Evolutionary conservation across 2,329 filamentous ascomycete genomes (phyloP), one percentile per base, ranked within the genome.

Genomic region (Neonectria sp.): DNA sequence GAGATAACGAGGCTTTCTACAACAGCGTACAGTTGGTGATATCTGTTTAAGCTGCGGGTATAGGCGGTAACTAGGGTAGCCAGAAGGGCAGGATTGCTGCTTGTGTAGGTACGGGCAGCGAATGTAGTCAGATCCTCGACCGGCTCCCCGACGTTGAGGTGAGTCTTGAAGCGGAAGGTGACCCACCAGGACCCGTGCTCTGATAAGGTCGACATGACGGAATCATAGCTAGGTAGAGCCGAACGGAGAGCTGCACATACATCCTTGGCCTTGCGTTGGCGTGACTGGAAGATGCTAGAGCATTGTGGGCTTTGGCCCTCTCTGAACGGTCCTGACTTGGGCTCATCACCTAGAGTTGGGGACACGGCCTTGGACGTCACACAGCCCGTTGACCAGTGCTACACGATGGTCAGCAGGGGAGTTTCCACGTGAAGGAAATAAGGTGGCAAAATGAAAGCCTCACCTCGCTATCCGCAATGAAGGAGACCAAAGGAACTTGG

Each of bases 141-240:
- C 11, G 55, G 46, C 8, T 59, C 25, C 11, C n/a, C 27, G 1
- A 27, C 6, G 24, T 59, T 59, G 13, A 52, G 15, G 13, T 64
- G 63, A 12, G 63, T 60, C 15, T 65, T 65, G 43, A 60, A 60
- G 25, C 63, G 63, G 31, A 55, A 65, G 51, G 49, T 45, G 5
- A 35, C 40, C 63, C 63, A 65, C 56, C 55, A 65, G 3, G 63
- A 60, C 13, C 51, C 51, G 15, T 55, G 21, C 3, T 31, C 43
- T 15, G 56, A 29, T 6, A 64, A 27, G 5, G 55, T 59, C 7
- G 55, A 27, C 27, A 64, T 53, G 31, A 65, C 13, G 6, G 55
- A 25, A 21, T 65, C 56, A 11, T 60, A 65, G 31, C 15, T 46
- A n/a, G 63, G 63, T 2, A 65, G 27, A 4, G 63, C 40, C 2